Percentiles rank a stretch among this genome's conserved stretches.
phyloP scores from a whole-genome alignment of 768 basidiomycete genomes.

The Crassisporium funariophilum region DNA sequence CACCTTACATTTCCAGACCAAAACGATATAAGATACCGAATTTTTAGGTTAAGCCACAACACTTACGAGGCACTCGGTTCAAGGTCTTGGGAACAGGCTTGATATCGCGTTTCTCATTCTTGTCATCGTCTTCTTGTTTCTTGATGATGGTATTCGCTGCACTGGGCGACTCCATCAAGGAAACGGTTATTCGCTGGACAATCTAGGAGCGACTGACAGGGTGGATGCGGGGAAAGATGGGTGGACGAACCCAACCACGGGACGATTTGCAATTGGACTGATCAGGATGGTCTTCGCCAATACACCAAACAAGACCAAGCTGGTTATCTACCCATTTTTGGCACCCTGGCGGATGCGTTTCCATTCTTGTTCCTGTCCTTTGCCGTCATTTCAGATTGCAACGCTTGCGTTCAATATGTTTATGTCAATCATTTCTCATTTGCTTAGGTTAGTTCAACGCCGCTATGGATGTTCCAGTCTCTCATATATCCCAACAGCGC shows the following conservation, averaged over 20 bases:
- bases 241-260: conserved; percentile 19
- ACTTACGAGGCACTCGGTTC: conserved; percentile 86
- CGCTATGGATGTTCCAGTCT: background rate
- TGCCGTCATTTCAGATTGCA: conserved; percentile 6
- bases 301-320: conserved; percentile 26
- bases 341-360: conserved; percentile 1
- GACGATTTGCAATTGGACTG: conserved; percentile 16
- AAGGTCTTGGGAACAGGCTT: conserved; percentile 78
- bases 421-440: conserved; percentile 48
- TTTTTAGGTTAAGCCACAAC: conserved; percentile 19
- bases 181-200: conserved; percentile 20
- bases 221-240: conserved; percentile 37
- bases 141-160: conserved; percentile 40
- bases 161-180: conserved; percentile 39
- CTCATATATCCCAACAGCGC: conserved; percentile 42
- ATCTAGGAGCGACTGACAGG: conserved; percentile 25
- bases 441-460: conserved; percentile 42
- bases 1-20: conserved; percentile 49
- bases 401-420: conserved; percentile 40
- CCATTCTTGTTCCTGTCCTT: conserved; percentile 7
- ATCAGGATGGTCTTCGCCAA: conserved; percentile 2
- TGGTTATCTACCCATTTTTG: conserved; percentile 13
- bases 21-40: conserved; percentile 16
- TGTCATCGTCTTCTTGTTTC: conserved; percentile 65
- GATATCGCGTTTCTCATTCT: conserved; percentile 61